Percentiles rank a stretch among this genome's conserved stretches.
Conservation (phyloP, 23 red algal species). For the Pyropia yezoensis region DNA sequence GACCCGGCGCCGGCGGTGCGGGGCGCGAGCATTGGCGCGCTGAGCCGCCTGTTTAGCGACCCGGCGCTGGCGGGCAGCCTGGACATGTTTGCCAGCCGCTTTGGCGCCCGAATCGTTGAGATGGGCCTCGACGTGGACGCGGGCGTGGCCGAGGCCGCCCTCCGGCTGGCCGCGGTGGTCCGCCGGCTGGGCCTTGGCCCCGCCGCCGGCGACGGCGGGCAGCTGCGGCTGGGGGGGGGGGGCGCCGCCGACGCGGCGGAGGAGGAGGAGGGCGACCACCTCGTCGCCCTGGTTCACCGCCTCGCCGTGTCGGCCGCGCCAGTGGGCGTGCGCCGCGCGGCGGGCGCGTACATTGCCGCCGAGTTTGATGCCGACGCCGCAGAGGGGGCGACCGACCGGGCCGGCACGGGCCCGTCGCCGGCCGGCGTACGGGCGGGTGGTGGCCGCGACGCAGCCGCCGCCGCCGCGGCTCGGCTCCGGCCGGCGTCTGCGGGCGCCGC, state of each 20-base stretch:
- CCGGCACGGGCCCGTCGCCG: no score
- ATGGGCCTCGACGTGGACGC: conserved; percentile 81
- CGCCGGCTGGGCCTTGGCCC: conserved; percentile 10
- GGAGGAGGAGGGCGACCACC: no score
- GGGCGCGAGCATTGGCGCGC: conserved; percentile 27
- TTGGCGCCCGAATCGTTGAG: conserved; percentile 56
- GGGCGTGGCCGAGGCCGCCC: conserved; percentile 42
- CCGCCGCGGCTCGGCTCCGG: no score
- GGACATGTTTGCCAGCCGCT: conserved; percentile 60
- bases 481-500: no score
- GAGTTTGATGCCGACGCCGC: conserved; percentile 8
- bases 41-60: conserved; percentile 24
- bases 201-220: conserved; percentile 3
- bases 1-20: conserved; percentile 75
- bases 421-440: no score
- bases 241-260: no score
- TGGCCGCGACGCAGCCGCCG: no score
- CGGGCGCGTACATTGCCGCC: conserved; percentile 7
- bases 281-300: no score
- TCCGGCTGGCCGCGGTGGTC: conserved; percentile 43
- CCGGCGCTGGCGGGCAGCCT: conserved; percentile 35
- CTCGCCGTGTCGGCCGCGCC: no score
- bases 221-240: no score
- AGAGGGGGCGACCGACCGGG: no score
- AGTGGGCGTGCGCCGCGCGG: conserved; percentile 9